These are phyloP conservation scores for Cryptococcus sp. DNA, from an alignment of 1,284 basidiomycete species.

Conservation along the genomic window DNA sequence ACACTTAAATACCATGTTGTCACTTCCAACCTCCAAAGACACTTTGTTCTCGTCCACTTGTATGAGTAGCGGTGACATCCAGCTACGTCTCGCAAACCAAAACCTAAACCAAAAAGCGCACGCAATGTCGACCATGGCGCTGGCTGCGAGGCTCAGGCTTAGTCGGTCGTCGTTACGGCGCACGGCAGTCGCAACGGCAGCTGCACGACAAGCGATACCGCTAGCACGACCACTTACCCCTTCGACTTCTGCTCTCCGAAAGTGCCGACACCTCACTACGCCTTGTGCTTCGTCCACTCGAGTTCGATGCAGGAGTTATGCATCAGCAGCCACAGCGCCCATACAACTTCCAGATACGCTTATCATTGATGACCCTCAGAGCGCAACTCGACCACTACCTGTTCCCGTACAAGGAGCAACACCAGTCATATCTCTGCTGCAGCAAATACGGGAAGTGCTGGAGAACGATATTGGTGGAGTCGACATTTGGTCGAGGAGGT, in stretches of 20 bases:
- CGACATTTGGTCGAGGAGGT: conserved; percentile 33
- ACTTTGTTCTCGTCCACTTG: not conserved
- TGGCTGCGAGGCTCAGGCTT: too few species aligned
- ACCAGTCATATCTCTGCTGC: conserved; percentile 1
- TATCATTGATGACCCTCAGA: not conserved
- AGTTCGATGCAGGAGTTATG: not conserved
- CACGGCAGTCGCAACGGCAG: too few species aligned
- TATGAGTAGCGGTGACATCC: not conserved
- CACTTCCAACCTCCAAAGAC: too few species aligned
- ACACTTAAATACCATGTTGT: too few species aligned
- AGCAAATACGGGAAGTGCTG: conserved; percentile 30
- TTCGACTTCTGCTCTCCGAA: not conserved
- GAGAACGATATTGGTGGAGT: conserved; percentile 44
- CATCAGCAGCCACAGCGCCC: conserved; percentile 1
- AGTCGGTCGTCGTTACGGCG: too few species aligned
- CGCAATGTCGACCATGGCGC: not conserved
- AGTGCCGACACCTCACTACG: not conserved
- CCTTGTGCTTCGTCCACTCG: not conserved
- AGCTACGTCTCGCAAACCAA: not conserved
- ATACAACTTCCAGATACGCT: not conserved
- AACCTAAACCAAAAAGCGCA: not conserved
- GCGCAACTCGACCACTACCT: not conserved
- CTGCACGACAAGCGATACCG: too few species aligned
- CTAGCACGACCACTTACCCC: too few species aligned
- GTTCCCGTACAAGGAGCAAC: conserved; percentile 16